Base-by-base conservation (phyloP, 208 protist species). In the Acanthamoeba castellanii region DNA sequence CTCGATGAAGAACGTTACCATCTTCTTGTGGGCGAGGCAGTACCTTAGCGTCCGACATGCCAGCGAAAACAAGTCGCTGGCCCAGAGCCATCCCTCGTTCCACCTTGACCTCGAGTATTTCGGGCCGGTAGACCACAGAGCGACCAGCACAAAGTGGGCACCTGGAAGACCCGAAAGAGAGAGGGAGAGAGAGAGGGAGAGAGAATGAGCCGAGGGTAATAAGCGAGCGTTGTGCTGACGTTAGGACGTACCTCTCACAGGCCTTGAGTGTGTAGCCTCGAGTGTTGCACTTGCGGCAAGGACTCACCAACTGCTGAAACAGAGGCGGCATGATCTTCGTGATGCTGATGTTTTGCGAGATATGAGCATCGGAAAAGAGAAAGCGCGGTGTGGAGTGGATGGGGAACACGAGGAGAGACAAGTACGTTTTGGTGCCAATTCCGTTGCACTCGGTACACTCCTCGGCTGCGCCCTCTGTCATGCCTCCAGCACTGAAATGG, bases 381-480 rank as follows among this genome's bases (percentile, higher is more conserved):
- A n/a, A 74, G 66, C 32, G 32, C 25, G 22, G 11, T 16, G 16
- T n/a, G 25, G 2, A 20, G 37, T 37, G 20, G 34, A 0, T 7
- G 32, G 22, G 37, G 18, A 22, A 25, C 32, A 32, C 52, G 52
- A 0, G 52, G 52, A 57, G 52, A 20, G 52, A 57, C 1, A 57
- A 57, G 34, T 82, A 82, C 74, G 74, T 82, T n/a, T 82, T 82
- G 74, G 74, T 82, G 32, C 74, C 74, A 20, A 82, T 47, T 34
- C 74, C 74, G 25, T 82, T 82, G 45, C 74, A 82, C 9, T 82
- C 74, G 74, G 37, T 82, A 34, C 74, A 82, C 74, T 82, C 74
- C 74, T 82, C 74, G 22, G 74, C 74, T 22, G 74, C 74, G 45
- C 74, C 74, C 45, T 82, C 74, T 4, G 74, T 82, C 74, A 82